Evolutionary conservation across 371 early-diverging fungal genomes (phyloP).

Genomic region (Haplosporangium sp.): DNA sequence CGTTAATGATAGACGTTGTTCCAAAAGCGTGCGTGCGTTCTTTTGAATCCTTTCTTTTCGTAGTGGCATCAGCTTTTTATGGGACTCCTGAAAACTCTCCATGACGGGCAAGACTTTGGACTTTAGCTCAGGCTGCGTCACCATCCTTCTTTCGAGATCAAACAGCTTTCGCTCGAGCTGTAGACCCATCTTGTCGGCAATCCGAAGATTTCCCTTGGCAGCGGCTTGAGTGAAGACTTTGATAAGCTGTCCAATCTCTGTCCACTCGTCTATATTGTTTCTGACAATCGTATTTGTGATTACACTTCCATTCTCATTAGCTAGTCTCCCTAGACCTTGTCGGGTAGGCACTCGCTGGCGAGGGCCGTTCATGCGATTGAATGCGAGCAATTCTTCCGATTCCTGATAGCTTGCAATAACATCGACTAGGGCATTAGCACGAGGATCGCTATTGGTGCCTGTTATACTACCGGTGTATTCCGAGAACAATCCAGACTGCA

Average conservation of each 20-base stretch:
- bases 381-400: not conserved
- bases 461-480: not conserved
- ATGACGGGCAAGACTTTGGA: not conserved
- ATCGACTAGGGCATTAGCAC: not conserved
- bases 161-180: slow-evolving; percentile 16
- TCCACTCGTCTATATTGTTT: slow-evolving; percentile 13
- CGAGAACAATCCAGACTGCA: slow-evolving; percentile 2
- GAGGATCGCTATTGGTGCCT: not conserved
- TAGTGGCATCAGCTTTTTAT: not conserved
- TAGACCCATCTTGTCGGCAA: slow-evolving; percentile 32
- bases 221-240: slow-evolving; percentile 25
- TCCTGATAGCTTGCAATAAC: not conserved
- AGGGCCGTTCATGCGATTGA: not conserved
- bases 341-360: not conserved
- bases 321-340: not conserved
- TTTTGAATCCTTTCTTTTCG: not conserved
- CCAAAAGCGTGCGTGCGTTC: not conserved
- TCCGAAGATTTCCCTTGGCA: slow-evolving; percentile 18
- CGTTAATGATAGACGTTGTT: not conserved
- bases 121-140: slow-evolving; percentile 6
- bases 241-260: slow-evolving; percentile 18
- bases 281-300: not conserved
- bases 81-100: not conserved
- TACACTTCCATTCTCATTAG: not conserved
- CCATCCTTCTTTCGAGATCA: slow-evolving; percentile 20